phyloP scores from a whole-genome alignment of 1,139 yeast genomes.

The Nakaseomyces sp. region DNA sequence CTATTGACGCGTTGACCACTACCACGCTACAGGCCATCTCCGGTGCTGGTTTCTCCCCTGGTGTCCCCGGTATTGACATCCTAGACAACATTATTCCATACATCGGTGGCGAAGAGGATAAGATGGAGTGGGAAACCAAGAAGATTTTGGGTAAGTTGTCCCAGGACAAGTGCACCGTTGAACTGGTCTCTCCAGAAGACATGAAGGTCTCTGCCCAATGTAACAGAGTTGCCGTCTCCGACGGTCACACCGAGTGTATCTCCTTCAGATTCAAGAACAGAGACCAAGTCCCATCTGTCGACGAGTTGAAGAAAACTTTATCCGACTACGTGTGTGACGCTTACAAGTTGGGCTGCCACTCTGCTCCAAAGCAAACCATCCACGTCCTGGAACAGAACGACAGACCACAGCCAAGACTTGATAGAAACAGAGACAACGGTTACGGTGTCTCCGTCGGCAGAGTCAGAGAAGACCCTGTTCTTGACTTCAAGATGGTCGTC shows the following conservation, averaged over 20 bases:
- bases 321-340: slow-evolving; percentile 82
- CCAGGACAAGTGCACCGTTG: slow-evolving; percentile 48
- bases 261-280: slow-evolving; percentile 72
- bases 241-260: slow-evolving; percentile 96
- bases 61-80: slow-evolving; percentile 91
- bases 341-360: slow-evolving; percentile 61
- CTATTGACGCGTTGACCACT: slow-evolving; percentile 75
- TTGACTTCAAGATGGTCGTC: slow-evolving; percentile 93
- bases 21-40: slow-evolving; percentile 96
- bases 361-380: slow-evolving; percentile 89
- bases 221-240: slow-evolving; percentile 93
- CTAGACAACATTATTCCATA: slow-evolving; percentile 91
- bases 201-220: slow-evolving; percentile 91
- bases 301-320: slow-evolving; percentile 62
- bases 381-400: slow-evolving; percentile 85
- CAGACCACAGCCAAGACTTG: slow-evolving; percentile 97
- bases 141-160: slow-evolving; percentile 69
- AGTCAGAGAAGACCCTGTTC: slow-evolving; percentile 82
- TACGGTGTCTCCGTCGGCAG: slow-evolving; percentile 95
- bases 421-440: slow-evolving; percentile 91
- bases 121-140: slow-evolving; percentile 96
- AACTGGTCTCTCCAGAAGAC: slow-evolving; percentile 56
- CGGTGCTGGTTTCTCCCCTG: slow-evolving; percentile 98
- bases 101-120: slow-evolving; percentile 96
- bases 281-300: slow-evolving; percentile 71